A percentile compares a stretch with the other conserved stretches of the same genome.
phyloP scores from a whole-genome alignment of 495 filamentous ascomycete genomes.

The Terfezia boudieri region DNA sequence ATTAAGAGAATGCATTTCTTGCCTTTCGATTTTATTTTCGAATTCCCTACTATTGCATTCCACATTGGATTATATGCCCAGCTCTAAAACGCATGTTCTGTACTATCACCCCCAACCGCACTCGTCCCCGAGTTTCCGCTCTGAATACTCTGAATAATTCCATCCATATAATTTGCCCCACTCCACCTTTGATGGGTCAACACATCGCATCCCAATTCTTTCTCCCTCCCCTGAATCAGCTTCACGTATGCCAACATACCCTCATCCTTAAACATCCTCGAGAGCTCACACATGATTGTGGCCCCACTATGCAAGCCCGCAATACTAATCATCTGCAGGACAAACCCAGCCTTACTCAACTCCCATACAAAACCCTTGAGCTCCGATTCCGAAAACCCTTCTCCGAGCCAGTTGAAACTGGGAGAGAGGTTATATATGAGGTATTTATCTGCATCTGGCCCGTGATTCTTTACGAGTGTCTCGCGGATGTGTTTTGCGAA shows the following conservation, averaged over 20 bases:
- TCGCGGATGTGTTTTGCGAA: constrained; percentile 55
- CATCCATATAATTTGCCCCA: constrained; percentile 78
- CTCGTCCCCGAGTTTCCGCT: constrained; percentile 42
- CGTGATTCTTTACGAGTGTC: constrained; percentile 1
- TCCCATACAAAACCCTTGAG: constrained; percentile 90
- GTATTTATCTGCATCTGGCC: constrained; percentile 38
- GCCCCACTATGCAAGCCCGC: constrained; percentile 81
- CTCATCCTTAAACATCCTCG: constrained; percentile 58
- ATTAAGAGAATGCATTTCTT: too few species aligned
- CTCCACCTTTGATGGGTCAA: constrained; percentile 98
- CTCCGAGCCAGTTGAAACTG: constrained; percentile 94
- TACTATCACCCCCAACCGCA: constrained; percentile 28
- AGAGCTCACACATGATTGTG: constrained; percentile 66
- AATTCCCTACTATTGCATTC: too few species aligned
- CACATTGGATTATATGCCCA: too few species aligned
- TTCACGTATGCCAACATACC: constrained; percentile 95
- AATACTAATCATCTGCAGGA: constrained; percentile 77
- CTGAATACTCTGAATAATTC: constrained; percentile 75
- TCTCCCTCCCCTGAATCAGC: constrained; percentile 67
- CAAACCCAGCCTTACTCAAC: constrained; percentile 77
- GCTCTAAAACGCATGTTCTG: constrained; percentile 18
- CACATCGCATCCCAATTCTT: constrained; percentile 81
- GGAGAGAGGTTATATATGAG: constrained; percentile 91
- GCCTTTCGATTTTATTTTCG: too few species aligned
- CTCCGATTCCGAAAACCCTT: constrained; percentile 62